Base-by-base conservation (phyloP, 192 early-diverging fungal genomes). In the Phlyctochytrium arcticum region DNA sequence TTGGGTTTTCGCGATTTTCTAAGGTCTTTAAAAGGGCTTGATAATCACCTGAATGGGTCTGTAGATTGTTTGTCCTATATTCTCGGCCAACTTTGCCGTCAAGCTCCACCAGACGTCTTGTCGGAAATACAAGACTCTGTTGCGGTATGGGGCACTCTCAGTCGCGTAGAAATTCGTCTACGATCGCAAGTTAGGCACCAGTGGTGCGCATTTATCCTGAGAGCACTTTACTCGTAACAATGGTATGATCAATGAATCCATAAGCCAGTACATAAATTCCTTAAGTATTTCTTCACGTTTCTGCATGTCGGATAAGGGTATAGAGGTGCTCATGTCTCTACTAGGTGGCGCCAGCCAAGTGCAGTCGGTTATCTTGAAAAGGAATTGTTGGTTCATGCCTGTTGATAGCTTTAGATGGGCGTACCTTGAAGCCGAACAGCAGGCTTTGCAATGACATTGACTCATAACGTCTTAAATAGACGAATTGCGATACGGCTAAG, bases 161-260 rank as follows among this genome's bases (percentile, higher is more conserved):
- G 93, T 93, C n/a, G 87, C 79, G 54, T 92, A 93, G 63, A 93
- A 95, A 34, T 70, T 77, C 0, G 81, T 65, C 87, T 90, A 33
- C 8, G 42, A 8, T 57, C 27, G 36, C 3, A n/a, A n/a, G n/a
- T n/a, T 30, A 19, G 42, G 24, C 9, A 65, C 24, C 23, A 57
- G 58, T 17, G 5, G 19, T 31, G 32, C 32, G 49, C 56, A 19
- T 10, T 34, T 4, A 2, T 6, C 49, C 32, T 24, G 26, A 21
- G 23, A 17, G 35, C 31, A 9, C 3, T 80, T 46, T 62, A 82
- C 78, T 76, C 70, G 68, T 6, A 93, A 33, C 5, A 93, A 55
- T 9, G 81, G 77, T 26, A 88, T 75, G 10, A 87, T 62, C 39
- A 82, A 84, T 8, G 75, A 72, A 1, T 79, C 59, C 37, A 90